A percentile compares a stretch with the other conserved stretches of the same genome.
Evolutionary conservation across 2,329 filamentous ascomycete species (phyloP).

Genomic region (Trichoderma sp.): DNA sequence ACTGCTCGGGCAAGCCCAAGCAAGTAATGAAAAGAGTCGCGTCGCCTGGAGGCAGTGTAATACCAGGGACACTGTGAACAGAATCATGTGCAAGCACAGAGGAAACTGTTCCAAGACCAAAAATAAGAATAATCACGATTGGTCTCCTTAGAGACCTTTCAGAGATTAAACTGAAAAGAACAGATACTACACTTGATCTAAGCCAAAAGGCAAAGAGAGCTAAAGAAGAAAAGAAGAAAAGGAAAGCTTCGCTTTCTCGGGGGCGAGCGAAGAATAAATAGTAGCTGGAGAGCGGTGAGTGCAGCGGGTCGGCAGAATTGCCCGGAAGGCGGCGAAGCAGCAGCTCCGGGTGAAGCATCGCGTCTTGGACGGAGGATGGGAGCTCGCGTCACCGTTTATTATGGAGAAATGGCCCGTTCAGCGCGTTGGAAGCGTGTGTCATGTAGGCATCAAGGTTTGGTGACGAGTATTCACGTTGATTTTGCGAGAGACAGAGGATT

Average conservation of each 20-base stretch:
- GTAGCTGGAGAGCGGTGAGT: neutral
- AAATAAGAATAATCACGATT: constrained; percentile 80
- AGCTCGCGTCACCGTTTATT: neutral
- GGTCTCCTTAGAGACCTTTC: constrained; percentile 73
- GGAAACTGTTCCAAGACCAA: constrained; percentile 39
- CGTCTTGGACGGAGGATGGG: neutral
- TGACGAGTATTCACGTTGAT: neutral
- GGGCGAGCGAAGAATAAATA: constrained; percentile 31
- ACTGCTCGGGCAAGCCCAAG: constrained; percentile 40
- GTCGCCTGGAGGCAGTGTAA: constrained; percentile 48
- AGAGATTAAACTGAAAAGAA: constrained; percentile 98
- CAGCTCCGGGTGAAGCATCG: constrained; percentile 5
- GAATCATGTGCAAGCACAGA: constrained; percentile 45
- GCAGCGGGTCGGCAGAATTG: neutral
- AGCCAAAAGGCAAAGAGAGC: constrained; percentile 62
- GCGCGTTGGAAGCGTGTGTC: neutral
- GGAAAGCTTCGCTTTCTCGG: constrained; percentile 26
- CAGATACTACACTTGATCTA: constrained; percentile 96
- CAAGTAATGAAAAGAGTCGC: constrained; percentile 47
- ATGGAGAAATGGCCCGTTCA: neutral
- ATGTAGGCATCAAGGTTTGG: neutral
- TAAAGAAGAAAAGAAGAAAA: constrained; percentile 39
- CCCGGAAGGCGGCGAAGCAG: neutral
- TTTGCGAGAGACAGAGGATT: neutral
- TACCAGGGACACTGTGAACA: constrained; percentile 47